These are phyloP conservation scores for Nicotiana knightiana DNA, from an alignment of 257 asterid species.

Conservation along the genomic window DNA sequence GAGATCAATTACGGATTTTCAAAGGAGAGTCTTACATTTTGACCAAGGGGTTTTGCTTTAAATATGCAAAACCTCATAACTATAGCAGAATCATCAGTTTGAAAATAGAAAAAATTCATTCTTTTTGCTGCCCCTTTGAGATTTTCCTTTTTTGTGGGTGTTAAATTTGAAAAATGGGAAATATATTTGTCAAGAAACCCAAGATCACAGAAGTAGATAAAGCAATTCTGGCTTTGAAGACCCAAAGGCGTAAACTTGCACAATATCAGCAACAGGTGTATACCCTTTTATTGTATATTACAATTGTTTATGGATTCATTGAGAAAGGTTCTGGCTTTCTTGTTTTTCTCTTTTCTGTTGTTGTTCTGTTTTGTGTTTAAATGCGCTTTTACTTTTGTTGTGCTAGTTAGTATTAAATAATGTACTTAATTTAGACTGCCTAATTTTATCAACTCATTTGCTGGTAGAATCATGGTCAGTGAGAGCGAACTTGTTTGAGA, in stretches of 20 bases:
- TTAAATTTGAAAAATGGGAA: conserved; percentile 45
- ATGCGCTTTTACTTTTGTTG: background rate
- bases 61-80: background rate
- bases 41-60: background rate
- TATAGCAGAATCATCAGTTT: background rate
- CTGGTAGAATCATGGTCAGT: background rate
- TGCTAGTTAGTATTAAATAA: background rate
- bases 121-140: background rate
- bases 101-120: background rate
- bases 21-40: background rate
- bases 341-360: background rate
- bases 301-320: background rate
- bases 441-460: background rate
- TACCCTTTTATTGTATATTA: background rate
- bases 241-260: conserved; percentile 91
- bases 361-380: background rate
- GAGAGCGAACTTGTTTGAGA: no score
- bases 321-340: background rate
- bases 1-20: background rate
- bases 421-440: background rate
- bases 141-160: background rate
- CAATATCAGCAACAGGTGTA: conserved; percentile 92
- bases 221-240: conserved; percentile 89
- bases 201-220: conserved; percentile 84
- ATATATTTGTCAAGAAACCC: conserved; percentile 79